These are phyloP conservation scores for Salvia sclarea DNA, from an alignment of 305 asterid species.

Conservation along the genomic window DNA sequence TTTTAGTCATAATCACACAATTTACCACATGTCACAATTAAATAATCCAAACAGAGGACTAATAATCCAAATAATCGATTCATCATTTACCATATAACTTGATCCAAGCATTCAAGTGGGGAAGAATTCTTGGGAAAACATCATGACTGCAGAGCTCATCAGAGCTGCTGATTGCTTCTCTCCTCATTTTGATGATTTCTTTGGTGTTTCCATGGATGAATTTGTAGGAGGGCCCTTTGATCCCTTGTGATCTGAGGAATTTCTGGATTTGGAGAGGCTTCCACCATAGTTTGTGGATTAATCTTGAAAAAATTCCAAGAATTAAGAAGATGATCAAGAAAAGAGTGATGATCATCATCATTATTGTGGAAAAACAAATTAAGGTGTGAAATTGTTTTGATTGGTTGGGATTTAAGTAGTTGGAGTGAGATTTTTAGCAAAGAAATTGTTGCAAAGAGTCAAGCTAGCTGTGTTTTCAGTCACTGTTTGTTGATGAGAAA, in stretches of 20 bases:
- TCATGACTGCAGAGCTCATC: constrained; percentile 43
- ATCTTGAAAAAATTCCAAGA: background rate
- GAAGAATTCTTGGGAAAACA: constrained; percentile 45
- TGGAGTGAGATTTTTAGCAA: background rate
- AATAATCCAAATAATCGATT: too few relatives aligned
- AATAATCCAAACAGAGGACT: too few relatives aligned
- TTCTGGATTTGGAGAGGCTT: constrained; percentile 38
- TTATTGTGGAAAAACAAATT: background rate
- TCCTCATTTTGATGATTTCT: constrained; percentile 42
- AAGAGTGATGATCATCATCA: background rate
- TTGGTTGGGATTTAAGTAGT: background rate
- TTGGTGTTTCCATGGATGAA: constrained; percentile 52
- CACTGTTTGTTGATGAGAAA: too few relatives aligned
- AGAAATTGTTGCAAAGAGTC: background rate
- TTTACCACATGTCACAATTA: too few relatives aligned
- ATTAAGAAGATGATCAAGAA: background rate
- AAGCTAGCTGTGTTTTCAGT: too few relatives aligned
- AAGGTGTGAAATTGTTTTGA: background rate
- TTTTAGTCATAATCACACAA: too few relatives aligned
- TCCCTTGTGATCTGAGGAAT: constrained; percentile 50
- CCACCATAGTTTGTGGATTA: constrained; percentile 45
- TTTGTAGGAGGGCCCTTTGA: constrained; percentile 54
- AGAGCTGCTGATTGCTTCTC: constrained; percentile 30
- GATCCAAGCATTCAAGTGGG: constrained; percentile 49
- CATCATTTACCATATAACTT: constrained; percentile 55